A percentile compares a stretch with the other conserved stretches of the same genome.
Evolutionary conservation across 176 grass and related monocot species (phyloP).

Genomic region (Musa troglodytarum): DNA sequence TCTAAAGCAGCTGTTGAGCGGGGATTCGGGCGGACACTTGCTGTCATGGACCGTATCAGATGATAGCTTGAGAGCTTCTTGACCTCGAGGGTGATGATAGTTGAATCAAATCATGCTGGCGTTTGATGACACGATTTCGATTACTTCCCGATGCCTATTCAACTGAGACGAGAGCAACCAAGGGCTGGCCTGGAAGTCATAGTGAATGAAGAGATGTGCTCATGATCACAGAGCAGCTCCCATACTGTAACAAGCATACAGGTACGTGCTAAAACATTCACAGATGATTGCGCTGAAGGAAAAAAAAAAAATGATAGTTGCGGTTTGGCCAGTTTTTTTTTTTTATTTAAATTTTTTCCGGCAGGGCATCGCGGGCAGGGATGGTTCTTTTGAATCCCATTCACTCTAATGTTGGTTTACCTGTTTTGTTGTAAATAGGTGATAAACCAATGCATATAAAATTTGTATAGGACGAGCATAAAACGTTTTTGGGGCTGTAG

Average conservation of each 20-base stretch:
- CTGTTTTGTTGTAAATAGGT: constrained; percentile 31
- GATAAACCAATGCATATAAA: constrained; percentile 12
- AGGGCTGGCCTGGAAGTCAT: background rate
- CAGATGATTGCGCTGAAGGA: background rate
- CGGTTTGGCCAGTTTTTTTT: background rate
- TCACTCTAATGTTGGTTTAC: constrained; percentile 12
- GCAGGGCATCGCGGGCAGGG: background rate
- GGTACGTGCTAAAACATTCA: background rate
- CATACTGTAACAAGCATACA: background rate
- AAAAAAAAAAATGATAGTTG: background rate
- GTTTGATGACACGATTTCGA: background rate
- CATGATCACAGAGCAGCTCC: background rate
- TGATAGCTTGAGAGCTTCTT: constrained; percentile 67
- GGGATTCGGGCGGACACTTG: constrained; percentile 61
- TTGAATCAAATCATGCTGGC: background rate
- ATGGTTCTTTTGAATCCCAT: background rate
- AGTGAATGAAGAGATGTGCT: background rate
- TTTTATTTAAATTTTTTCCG: background rate
- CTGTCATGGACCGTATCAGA: constrained; percentile 88
- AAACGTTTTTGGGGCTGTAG: constrained; percentile 1
- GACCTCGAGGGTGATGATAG: background rate
- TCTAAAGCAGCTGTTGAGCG: constrained; percentile 87
- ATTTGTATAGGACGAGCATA: constrained; percentile 23
- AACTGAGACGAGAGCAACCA: background rate
- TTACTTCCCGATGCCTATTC: background rate